phyloP scores from a whole-genome alignment of 495 filamentous ascomycete species.

The Hypoxylon trugodes region DNA sequence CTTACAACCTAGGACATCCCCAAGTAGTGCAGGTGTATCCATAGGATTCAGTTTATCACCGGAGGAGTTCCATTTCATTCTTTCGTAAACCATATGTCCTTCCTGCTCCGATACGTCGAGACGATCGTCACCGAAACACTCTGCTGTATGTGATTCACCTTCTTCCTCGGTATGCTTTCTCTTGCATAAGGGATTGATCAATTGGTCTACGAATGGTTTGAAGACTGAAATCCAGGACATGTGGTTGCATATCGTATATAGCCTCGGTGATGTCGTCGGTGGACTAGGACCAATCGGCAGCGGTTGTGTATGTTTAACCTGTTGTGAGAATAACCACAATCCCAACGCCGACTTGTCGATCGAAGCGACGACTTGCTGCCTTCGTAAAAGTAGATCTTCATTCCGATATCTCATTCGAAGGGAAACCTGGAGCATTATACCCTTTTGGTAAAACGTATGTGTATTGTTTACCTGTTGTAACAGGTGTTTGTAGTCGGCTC shows the following conservation, averaged over 20 bases:
- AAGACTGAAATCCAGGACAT: conserved; percentile 6
- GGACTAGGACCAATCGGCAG: neutral
- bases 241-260: conserved; percentile 27
- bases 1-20: conserved; percentile 27
- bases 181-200: conserved; percentile 11
- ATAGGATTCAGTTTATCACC: conserved; percentile 3
- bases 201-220: conserved; percentile 1
- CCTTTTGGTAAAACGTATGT: conserved; percentile 21
- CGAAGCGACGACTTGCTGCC: conserved; percentile 31
- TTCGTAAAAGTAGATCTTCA: conserved; percentile 17
- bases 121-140: conserved; percentile 17
- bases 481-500: conserved; percentile 27
- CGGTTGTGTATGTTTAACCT: conserved; percentile 5
- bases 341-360: conserved; percentile 27
- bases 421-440: conserved; percentile 24
- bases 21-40: conserved; percentile 16
- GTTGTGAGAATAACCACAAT: conserved; percentile 29
- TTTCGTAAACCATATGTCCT: conserved; percentile 31
- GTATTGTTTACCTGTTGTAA: conserved; percentile 36
- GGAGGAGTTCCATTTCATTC: conserved; percentile 21
- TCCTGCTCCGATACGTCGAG: conserved; percentile 29
- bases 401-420: conserved; percentile 27
- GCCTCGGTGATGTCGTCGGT: conserved; percentile 15
- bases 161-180: neutral
- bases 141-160: neutral